Evolutionary conservation across 208 protist genomes (phyloP), one percentile per base, ranked within the genome.

Genomic region (Acanthamoeba sp.): DNA sequence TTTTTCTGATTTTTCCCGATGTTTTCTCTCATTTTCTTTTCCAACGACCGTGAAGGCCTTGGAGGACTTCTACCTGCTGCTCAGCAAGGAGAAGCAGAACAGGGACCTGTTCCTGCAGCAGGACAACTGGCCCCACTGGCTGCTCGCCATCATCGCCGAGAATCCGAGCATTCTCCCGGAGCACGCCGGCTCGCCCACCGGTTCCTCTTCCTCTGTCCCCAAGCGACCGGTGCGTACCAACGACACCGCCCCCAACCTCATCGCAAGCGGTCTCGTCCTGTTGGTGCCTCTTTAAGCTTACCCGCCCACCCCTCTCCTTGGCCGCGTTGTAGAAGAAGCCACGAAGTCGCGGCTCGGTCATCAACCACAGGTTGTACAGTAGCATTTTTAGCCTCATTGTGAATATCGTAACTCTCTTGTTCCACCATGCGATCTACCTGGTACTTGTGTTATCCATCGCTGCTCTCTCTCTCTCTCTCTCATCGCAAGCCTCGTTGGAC

Each of bases 341-440:
- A 14, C 66, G 57, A 14, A 64, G 66, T 22, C 66, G 66, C 22
- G 66, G 66, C 66, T 78, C 66, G 66, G 66, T 42, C 29, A 78
- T 78, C 36, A 78, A 78, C 66, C 66, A 78, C 66, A 32, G 66
- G 22, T 32, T 78, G 66, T 78, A 78, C 66, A 78, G 66, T 29
- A 78, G 66, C 66, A 71, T 92, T n/a, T 73, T 92, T 92, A 55
- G 38, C n/a, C 87, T 92, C 27, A 24, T 92, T 76, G 87, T 92
- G 32, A 92, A 92, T 92, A 92, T 92, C 34, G 36, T 73, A 0
- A 71, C 57, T 14, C 50, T 73, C 14, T 36, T 92, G 52, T 92
- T 92, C 42, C 42, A 92, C 40, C 87, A 92, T 36, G 36, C 57
- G 12, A 64, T 92, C 22, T 71, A 73, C 38, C 32, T 50, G 52